These are phyloP conservation scores for Penicillium soppii DNA, from an alignment of 495 filamentous ascomycete species.

Conservation along the genomic window DNA sequence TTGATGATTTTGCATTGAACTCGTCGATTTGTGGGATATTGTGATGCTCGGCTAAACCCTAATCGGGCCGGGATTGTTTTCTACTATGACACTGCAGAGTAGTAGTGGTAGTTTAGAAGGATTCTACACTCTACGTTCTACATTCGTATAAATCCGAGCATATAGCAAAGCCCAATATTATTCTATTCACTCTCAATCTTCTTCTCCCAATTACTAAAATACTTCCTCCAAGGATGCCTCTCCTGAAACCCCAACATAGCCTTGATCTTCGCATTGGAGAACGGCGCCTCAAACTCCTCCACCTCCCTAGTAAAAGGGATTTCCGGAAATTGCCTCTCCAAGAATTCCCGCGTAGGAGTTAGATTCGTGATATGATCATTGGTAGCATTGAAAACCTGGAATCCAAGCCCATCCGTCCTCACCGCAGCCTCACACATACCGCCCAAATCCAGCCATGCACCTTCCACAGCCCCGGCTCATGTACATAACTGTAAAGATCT, in stretches of 20 bases:
- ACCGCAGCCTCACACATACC: constrained; percentile 31
- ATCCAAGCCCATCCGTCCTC: constrained; percentile 45
- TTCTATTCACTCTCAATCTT: no score
- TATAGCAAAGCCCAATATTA: no score
- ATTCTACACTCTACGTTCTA: no score
- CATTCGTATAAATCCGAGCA: no score
- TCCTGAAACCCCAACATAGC: constrained; percentile 56
- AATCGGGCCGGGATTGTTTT: constrained; percentile 17
- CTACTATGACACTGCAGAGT: no score
- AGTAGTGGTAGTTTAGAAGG: no score
- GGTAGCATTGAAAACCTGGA: constrained; percentile 59
- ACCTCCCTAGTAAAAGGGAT: constrained; percentile 48
- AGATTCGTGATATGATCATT: constrained; percentile 52
- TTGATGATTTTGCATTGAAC: constrained; percentile 1
- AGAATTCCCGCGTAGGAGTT: constrained; percentile 30
- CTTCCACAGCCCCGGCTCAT: constrained; percentile 49
- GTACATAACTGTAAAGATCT: constrained; percentile 51
- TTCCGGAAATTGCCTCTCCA: constrained; percentile 38
- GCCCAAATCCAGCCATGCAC: constrained; percentile 57
- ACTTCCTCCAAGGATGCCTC: constrained; percentile 50
- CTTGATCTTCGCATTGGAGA: constrained; percentile 57
- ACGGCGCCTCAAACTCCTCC: constrained; percentile 54
- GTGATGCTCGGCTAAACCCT: constrained; percentile 49
- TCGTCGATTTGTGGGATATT: constrained; percentile 25
- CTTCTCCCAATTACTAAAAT: constrained; percentile 32